A percentile compares a stretch with the other conserved stretches of the same genome.
phyloP scores from a whole-genome alignment of 495 filamentous ascomycete genomes.

The Penicillium chermesinum region DNA sequence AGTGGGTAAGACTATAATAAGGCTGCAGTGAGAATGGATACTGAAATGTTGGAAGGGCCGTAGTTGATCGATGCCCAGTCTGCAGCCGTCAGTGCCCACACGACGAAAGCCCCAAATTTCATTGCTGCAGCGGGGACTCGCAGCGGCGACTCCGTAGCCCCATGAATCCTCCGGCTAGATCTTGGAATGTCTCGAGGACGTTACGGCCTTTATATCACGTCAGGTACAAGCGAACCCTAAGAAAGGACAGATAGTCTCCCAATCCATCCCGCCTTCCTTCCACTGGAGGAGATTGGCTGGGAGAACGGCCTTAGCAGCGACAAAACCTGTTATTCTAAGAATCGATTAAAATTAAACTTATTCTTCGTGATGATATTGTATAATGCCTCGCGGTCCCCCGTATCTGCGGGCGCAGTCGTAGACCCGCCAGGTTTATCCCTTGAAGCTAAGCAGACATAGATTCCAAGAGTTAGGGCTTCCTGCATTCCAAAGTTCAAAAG shows the following conservation, averaged over 20 bases:
- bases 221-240: slow-evolving; percentile 17
- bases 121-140: slow-evolving; percentile 9
- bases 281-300: slow-evolving; percentile 18
- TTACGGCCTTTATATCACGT: slow-evolving; percentile 22
- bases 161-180: slow-evolving; percentile 7
- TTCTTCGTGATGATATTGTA: too few species aligned
- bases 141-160: too few species aligned
- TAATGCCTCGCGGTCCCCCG: too few species aligned
- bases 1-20: too few species aligned
- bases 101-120: slow-evolving; percentile 8
- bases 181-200: slow-evolving; percentile 22
- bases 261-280: slow-evolving; percentile 17
- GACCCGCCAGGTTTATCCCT: too few species aligned
- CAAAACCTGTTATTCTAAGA: too few species aligned
- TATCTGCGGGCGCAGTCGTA: too few species aligned
- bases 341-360: too few species aligned
- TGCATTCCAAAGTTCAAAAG: too few species aligned
- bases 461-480: too few species aligned
- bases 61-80: slow-evolving; percentile 14
- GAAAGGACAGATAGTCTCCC: slow-evolving; percentile 26
- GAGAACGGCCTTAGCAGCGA: slow-evolving; percentile 16
- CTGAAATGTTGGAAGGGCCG: background rate
- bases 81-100: slow-evolving; percentile 7
- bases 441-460: too few species aligned
- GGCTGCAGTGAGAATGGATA: background rate